These are phyloP conservation scores for Pythium sp. DNA, from an alignment of 352 stramenopile genomes.

Conservation along the genomic window DNA sequence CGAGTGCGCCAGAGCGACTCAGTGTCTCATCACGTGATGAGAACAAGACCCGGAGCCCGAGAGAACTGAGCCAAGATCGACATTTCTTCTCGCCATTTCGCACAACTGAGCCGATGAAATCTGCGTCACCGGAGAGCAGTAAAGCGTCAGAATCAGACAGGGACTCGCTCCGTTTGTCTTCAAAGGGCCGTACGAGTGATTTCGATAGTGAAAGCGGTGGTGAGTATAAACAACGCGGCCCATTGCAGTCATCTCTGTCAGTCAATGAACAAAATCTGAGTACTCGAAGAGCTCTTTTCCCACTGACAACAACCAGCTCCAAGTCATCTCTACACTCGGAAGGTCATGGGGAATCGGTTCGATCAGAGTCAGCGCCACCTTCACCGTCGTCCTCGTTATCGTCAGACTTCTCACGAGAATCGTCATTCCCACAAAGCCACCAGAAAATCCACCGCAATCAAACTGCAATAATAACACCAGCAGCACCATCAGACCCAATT, in stretches of 20 bases:
- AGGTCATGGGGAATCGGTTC: neutral
- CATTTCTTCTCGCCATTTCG: conserved; percentile 11
- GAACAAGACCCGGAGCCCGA: neutral
- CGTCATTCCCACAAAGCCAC: neutral
- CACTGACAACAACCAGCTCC: neutral
- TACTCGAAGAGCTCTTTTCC: neutral
- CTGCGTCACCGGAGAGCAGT: neutral
- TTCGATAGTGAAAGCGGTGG: neutral
- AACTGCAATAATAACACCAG: neutral
- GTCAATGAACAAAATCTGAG: neutral
- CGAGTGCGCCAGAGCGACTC: neutral
- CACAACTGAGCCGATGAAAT: neutral
- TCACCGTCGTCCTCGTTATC: neutral
- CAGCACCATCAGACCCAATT: neutral
- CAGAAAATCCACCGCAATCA: neutral
- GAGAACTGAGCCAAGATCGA: neutral
- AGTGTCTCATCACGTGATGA: neutral
- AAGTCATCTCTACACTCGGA: neutral
- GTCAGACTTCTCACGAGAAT: neutral
- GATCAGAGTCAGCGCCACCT: neutral
- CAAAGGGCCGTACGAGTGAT: neutral
- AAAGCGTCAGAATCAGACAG: neutral
- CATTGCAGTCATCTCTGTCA: neutral
- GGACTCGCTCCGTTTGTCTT: neutral
- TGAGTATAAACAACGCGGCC: neutral